Evolutionary conservation across 164 flowering plant species (phyloP).

Genomic region (Euptelea pleiosperma): DNA sequence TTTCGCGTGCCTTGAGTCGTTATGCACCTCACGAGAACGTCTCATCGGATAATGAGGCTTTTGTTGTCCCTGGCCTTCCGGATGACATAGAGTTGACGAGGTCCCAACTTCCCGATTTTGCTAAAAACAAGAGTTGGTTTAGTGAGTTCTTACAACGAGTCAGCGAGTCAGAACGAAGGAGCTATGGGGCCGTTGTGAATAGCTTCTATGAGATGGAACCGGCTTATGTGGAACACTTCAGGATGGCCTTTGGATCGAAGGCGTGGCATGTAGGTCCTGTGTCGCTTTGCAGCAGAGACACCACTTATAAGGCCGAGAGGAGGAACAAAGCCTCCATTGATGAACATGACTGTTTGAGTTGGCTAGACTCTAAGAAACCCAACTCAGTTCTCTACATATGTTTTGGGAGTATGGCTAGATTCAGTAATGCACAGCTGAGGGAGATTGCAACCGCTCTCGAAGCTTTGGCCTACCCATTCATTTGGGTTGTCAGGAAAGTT

Average conservation of each 20-base stretch:
- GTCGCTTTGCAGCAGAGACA: neutral
- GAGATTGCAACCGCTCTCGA: conserved; percentile 4
- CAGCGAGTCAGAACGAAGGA: neutral
- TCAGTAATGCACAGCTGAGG: neutral
- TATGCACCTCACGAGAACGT: neutral
- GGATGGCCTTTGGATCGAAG: neutral
- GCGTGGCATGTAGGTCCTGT: neutral
- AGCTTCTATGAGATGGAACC: neutral
- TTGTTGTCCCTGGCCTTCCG: neutral
- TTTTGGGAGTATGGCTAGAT: neutral
- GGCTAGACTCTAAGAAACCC: neutral
- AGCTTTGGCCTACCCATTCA: neutral
- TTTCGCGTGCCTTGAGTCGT: neutral
- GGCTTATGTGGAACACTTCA: neutral
- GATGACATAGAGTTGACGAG: neutral
- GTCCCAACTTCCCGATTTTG: neutral
- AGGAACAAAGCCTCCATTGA: neutral
- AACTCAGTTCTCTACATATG: neutral
- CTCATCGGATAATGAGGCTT: neutral
- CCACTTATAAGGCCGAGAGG: neutral
- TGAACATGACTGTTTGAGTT: neutral
- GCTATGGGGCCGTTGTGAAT: neutral
- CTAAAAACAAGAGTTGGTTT: neutral
- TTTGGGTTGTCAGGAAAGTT: neutral
- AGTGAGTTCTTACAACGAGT: neutral